Evolutionary conservation across 345 rosid genomes (phyloP).

Genomic region (Bruguiera sexangula): DNA sequence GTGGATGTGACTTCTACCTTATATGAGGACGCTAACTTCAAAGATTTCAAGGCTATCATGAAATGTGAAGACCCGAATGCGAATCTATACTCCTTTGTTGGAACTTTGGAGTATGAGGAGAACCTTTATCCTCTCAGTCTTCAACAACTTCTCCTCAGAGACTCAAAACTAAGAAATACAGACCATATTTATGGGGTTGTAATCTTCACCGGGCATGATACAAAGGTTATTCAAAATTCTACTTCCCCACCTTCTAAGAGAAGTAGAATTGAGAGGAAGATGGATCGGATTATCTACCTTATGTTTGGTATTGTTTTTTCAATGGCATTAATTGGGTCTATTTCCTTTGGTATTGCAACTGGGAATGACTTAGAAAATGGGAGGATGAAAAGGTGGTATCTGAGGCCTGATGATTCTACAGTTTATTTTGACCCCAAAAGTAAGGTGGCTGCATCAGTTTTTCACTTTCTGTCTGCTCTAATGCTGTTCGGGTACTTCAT

Average conservation of each 20-base stretch:
- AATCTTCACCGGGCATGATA: conserved; percentile 85
- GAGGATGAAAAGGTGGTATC: conserved; percentile 83
- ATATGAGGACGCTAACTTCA: conserved; percentile 54
- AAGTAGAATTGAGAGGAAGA: conserved; percentile 75
- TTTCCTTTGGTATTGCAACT: conserved; percentile 63
- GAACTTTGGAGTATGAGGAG: conserved; percentile 60
- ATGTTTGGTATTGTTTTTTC: conserved; percentile 51
- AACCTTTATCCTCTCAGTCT: conserved; percentile 60
- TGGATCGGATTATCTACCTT: conserved; percentile 72
- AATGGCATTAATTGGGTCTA: conserved; percentile 65
- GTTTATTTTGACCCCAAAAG: conserved; percentile 58
- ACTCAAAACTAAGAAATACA: conserved; percentile 79
- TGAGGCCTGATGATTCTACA: conserved; percentile 53
- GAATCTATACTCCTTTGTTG: conserved; percentile 75
- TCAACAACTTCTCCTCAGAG: conserved; percentile 86
- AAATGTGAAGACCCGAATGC: conserved; percentile 95
- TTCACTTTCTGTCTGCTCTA: conserved; percentile 67
- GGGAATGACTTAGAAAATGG: conserved; percentile 52
- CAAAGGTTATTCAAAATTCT: conserved; percentile 86
- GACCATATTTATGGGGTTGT: conserved; percentile 76
- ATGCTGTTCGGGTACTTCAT: conserved; percentile 69
- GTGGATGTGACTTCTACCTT: conserved; percentile 61
- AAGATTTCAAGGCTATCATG: conserved; percentile 56
- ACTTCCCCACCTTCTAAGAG: conserved; percentile 86
- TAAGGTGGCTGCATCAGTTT: conserved; percentile 44